phyloP scores from a whole-genome alignment of 306 rosid genomes.

The Boehmeria nivea region DNA sequence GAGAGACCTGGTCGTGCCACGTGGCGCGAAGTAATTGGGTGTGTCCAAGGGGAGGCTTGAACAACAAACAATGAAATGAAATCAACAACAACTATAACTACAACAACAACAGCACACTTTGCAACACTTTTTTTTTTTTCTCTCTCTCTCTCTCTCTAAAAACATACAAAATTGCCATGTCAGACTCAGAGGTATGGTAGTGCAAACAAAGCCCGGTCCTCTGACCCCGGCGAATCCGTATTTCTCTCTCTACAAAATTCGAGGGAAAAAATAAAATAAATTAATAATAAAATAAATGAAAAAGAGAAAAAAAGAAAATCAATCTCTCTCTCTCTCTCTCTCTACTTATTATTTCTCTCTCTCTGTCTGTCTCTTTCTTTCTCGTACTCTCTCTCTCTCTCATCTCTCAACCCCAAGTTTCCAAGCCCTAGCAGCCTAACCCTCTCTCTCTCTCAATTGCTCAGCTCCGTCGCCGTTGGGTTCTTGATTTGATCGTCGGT shows the following conservation, averaged over 20 bases:
- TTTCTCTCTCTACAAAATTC: conserved; percentile 26
- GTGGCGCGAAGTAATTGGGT: conserved; percentile 46
- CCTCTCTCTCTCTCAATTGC: conserved; percentile 15
- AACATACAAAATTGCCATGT: conserved; percentile 73
- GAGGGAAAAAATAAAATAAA: conserved; percentile 31
- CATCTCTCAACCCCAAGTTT: conserved; percentile 36
- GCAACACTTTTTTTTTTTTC: too few relatives aligned
- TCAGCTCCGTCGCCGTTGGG: conserved; percentile 34
- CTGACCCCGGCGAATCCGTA: conserved; percentile 92
- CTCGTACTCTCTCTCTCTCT: conserved; percentile 48
- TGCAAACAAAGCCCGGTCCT: conserved; percentile 81
- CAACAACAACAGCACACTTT: conserved; percentile 8
- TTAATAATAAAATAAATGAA: too few relatives aligned
- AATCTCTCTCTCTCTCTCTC: conserved; percentile 34
- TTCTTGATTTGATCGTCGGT: conserved; percentile 75
- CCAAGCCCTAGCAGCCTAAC: conserved; percentile 66
- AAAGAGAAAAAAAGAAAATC: too few relatives aligned
- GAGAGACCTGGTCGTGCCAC: conserved; percentile 33
- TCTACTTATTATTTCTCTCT: too few relatives aligned
- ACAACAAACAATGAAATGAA: conserved; percentile 30
- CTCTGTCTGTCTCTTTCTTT: conserved; percentile 29
- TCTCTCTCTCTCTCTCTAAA: too few relatives aligned
- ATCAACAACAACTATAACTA: conserved; percentile 12
- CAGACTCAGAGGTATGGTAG: too few relatives aligned
- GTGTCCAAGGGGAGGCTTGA: conserved; percentile 28